Base-by-base conservation (phyloP, 2,329 filamentous ascomycete species). In the Emmonsiellopsis sp. region DNA sequence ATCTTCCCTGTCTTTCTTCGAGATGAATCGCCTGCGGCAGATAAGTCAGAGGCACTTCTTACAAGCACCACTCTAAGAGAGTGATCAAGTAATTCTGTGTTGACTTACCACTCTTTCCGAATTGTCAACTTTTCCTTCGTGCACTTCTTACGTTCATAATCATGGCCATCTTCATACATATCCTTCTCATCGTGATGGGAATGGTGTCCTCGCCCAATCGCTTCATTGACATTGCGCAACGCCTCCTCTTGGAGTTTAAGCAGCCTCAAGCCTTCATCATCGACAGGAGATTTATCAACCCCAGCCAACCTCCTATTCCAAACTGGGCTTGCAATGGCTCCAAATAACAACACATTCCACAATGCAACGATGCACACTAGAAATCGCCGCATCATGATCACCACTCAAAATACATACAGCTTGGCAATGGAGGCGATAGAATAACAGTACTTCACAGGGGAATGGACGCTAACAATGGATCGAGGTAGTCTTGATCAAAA, bases 51-150 rank as follows among this genome's bases (percentile, higher is more conserved):
- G 7, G 13, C 9, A 49, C 10, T 47, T 31, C 7, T 15, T 16
- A 6, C 13, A 37, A 13, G 34, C 3, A 4, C 20, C n/a, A 41
- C 45, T 32, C 26, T n/a, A 26, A 30, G 20, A 5, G 7, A 34
- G 5, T 2, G 35, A 16, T 5, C 20, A 26, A 26, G 20, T 26
- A 26, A 26, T 26, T 5, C 4, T 16, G 16, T 26, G 42, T 20
- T 15, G 38, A 42, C 52, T 52, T 30, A 58, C 57, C 57, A 58
- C 49, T 58, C 57, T 16, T 50, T 54, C 7, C 57, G 52, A 35
- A 58, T 57, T n/a, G 35, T 30, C 15, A 58, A 47, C 8, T 45
- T 58, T 7, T 53, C 48, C 8, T n/a, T 30, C 10, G 54, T 55
- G 37, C 57, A 20, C 11, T 15, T 10, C 7, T 35, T 43, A 10